Evolutionary conservation across 208 protist genomes (phyloP).

Genomic region (Endotrypanum monterogeii): DNA sequence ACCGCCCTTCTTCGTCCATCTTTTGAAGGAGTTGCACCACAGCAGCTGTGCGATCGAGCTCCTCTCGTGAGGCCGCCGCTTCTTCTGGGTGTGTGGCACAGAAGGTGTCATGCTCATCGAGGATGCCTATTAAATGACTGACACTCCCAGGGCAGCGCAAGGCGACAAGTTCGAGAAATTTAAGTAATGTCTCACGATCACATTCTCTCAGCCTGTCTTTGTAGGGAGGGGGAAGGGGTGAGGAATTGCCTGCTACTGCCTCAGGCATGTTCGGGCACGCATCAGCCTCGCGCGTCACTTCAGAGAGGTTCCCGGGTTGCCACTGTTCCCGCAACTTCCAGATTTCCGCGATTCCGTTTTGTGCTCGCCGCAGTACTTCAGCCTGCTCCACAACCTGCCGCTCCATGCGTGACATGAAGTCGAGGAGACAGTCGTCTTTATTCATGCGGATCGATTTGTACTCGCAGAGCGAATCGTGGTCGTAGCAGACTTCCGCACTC

Average conservation of each 20-base stretch:
- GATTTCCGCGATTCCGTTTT: slow-evolving; percentile 40
- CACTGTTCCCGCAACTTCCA: slow-evolving; percentile 30
- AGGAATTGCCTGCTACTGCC: neutral
- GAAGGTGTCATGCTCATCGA: slow-evolving; percentile 63
- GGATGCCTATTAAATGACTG: slow-evolving; percentile 36
- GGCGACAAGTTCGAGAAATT: slow-evolving; percentile 53
- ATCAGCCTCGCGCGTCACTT: neutral
- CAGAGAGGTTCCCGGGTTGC: slow-evolving; percentile 2
- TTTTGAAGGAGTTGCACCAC: slow-evolving; percentile 49
- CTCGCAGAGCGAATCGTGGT: slow-evolving; percentile 50
- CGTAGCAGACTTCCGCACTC: slow-evolving; percentile 54
- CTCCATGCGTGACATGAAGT: slow-evolving; percentile 56
- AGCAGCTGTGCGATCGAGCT: slow-evolving; percentile 18
- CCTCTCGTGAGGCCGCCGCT: slow-evolving; percentile 37
- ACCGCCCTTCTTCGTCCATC: slow-evolving; percentile 55
- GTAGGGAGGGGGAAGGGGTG: slow-evolving; percentile 43
- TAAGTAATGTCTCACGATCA: slow-evolving; percentile 60
- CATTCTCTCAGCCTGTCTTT: slow-evolving; percentile 35
- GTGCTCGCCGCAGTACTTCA: slow-evolving; percentile 59
- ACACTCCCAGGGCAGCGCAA: slow-evolving; percentile 36
- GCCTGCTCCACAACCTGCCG: slow-evolving; percentile 56
- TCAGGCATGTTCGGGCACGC: neutral
- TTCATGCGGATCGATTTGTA: slow-evolving; percentile 37
- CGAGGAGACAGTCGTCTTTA: slow-evolving; percentile 44
- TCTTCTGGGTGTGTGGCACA: slow-evolving; percentile 43